phyloP scores from a whole-genome alignment of 371 early-diverging fungal genomes.

The Apophysomyces variabilis region DNA sequence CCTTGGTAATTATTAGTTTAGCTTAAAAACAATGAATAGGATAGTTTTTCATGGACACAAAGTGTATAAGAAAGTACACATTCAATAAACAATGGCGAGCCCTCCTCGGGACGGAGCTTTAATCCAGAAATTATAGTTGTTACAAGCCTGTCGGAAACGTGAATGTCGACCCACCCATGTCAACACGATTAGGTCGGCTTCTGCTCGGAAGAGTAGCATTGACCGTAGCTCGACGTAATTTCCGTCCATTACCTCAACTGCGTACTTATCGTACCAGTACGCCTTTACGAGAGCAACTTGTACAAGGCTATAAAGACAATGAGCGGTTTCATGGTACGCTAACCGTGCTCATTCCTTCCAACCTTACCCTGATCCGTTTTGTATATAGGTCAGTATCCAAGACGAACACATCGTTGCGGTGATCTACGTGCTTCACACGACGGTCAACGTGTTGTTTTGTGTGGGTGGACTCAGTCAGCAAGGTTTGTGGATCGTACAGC shows the following conservation, averaged over 20 bases:
- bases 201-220: neutral
- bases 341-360: neutral
- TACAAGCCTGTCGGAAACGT: no score
- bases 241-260: neutral
- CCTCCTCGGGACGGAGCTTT: neutral
- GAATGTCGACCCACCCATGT: neutral
- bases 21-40: no score
- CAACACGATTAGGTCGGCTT: slow-evolving; percentile 5
- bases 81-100: neutral
- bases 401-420: slow-evolving; percentile 76
- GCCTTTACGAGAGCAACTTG: slow-evolving; percentile 14
- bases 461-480: slow-evolving; percentile 79
- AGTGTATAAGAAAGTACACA: no score
- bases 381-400: slow-evolving; percentile 46
- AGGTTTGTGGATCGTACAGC: slow-evolving; percentile 41
- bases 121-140: neutral
- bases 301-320: slow-evolving; percentile 40
- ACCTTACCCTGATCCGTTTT: neutral
- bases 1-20: no score
- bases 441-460: slow-evolving; percentile 67
- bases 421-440: slow-evolving; percentile 56
- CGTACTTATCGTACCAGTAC: neutral
- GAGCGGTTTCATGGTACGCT: slow-evolving; percentile 43
- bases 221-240: slow-evolving; percentile 1
- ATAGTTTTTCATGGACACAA: no score